These are phyloP conservation scores for Penicillium samsonianum DNA, from an alignment of 495 filamentous ascomycete species.

Conservation along the genomic window DNA sequence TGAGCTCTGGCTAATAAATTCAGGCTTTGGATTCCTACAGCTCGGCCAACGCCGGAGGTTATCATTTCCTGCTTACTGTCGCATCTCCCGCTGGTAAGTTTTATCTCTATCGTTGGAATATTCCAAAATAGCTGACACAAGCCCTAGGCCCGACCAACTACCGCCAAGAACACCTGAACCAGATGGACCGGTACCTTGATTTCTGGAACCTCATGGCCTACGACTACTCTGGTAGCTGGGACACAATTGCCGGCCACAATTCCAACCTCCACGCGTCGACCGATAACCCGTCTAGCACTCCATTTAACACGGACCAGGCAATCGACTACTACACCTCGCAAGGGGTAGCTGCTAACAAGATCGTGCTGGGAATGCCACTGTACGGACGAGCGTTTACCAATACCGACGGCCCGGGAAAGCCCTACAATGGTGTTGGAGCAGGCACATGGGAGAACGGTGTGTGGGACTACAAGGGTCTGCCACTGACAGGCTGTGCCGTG, in stretches of 20 bases:
- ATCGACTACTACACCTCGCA: constrained; percentile 59
- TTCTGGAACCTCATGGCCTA: constrained; percentile 77
- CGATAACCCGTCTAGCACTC: constrained; percentile 58
- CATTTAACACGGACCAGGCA: constrained; percentile 68
- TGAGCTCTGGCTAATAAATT: not conserved
- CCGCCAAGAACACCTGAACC: constrained; percentile 54
- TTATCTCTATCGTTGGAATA: not conserved
- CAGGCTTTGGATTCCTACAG: constrained; percentile 65
- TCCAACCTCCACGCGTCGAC: constrained; percentile 66
- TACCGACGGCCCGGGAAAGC: constrained; percentile 68
- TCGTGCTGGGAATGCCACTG: constrained; percentile 81
- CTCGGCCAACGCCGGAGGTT: constrained; percentile 39
- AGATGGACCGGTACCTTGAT: constrained; percentile 70
- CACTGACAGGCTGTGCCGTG: constrained; percentile 34
- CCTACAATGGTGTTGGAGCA: constrained; percentile 67
- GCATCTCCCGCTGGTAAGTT: constrained; percentile 55
- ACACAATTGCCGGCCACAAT: constrained; percentile 66
- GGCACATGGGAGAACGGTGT: constrained; percentile 73
- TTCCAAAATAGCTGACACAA: constrained; percentile 9
- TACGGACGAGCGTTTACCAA: constrained; percentile 79
- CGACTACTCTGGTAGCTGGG: constrained; percentile 74
- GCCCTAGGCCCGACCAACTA: constrained; percentile 60
- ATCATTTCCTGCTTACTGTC: constrained; percentile 68
- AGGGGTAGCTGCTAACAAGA: constrained; percentile 65
- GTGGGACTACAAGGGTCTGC: constrained; percentile 73